Conservation (phyloP, 2,329 filamentous ascomycete species). For the Verticillium longisporum region DNA sequence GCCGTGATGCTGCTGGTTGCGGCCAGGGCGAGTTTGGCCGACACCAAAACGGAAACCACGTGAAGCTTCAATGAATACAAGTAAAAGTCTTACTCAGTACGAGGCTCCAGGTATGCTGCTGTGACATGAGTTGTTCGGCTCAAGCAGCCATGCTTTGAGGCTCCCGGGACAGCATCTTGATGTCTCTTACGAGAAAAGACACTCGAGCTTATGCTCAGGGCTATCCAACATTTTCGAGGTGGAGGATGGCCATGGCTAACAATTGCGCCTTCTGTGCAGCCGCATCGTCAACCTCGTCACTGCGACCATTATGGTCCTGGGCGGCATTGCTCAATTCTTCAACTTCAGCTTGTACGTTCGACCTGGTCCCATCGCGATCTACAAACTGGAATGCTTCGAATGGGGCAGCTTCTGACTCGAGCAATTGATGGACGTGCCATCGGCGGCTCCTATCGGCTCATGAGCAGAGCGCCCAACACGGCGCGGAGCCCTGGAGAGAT, state of each 20-base stretch:
- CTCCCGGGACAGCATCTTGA: too few species aligned
- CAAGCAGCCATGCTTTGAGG: too few species aligned
- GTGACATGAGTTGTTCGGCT: too few species aligned
- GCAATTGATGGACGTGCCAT: background rate
- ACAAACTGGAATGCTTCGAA: background rate
- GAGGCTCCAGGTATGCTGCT: too few species aligned
- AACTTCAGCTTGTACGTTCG: conserved; percentile 48
- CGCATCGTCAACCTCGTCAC: conserved; percentile 91
- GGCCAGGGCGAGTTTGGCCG: too few species aligned
- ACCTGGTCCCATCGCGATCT: background rate
- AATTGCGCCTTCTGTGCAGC: conserved; percentile 39
- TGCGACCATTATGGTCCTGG: conserved; percentile 79
- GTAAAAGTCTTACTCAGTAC: too few species aligned
- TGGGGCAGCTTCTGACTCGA: background rate
- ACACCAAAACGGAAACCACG: too few species aligned
- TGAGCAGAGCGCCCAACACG: background rate
- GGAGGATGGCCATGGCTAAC: background rate
- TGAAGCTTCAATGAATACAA: too few species aligned
- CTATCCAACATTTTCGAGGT: background rate
- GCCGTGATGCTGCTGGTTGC: too few species aligned
- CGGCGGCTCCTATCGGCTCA: background rate
- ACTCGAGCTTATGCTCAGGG: too few species aligned
- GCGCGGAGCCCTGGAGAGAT: background rate
- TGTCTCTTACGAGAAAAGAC: too few species aligned
- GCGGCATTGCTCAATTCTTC: conserved; percentile 71